A percentile compares a stretch with the other conserved stretches of the same genome.
These are phyloP conservation scores for Brassica hybrid DNA, from an alignment of 441 rosid genomes.

Conservation along the genomic window DNA sequence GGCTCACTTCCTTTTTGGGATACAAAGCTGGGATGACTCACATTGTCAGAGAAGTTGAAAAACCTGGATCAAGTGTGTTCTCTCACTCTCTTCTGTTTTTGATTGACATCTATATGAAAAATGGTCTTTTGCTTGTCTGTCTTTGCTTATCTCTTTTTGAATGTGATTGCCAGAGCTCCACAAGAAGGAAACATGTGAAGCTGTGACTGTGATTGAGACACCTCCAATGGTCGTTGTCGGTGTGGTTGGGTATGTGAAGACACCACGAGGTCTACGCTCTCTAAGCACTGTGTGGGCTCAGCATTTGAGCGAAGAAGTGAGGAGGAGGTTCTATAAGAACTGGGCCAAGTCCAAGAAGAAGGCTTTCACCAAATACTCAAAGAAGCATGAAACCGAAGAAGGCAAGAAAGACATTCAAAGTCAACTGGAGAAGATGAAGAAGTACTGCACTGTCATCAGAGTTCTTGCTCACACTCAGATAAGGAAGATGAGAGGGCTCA, in stretches of 20 bases:
- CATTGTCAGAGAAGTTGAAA: conserved; percentile 23
- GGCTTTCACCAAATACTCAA: conserved; percentile 58
- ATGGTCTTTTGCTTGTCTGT: too few species aligned
- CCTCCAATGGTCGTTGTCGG: conserved; percentile 8
- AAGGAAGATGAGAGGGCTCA: conserved; percentile 65
- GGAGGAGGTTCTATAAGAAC: conserved; percentile 8
- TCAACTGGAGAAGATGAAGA: conserved; percentile 67
- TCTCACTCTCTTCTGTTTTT: too few species aligned
- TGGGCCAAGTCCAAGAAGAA: conserved; percentile 39
- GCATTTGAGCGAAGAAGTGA: conserved; percentile 8
- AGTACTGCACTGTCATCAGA: conserved; percentile 61
- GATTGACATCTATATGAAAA: too few species aligned
- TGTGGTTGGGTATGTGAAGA: conserved; percentile 5
- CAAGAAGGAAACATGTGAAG: conserved; percentile 66
- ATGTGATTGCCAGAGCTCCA: conserved; percentile 51
- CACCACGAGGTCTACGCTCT: background rate
- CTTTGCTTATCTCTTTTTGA: too few species aligned
- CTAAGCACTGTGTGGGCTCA: background rate
- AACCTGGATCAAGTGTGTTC: too few species aligned
- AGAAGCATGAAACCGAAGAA: conserved; percentile 56
- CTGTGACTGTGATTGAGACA: conserved; percentile 7
- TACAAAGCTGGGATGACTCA: conserved; percentile 81
- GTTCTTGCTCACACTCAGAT: conserved; percentile 79
- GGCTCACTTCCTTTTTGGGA: conserved; percentile 61
- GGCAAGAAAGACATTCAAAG: conserved; percentile 53